Base-by-base conservation (phyloP, 768 basidiomycete species). In the Lentinula detonsa region DNA sequence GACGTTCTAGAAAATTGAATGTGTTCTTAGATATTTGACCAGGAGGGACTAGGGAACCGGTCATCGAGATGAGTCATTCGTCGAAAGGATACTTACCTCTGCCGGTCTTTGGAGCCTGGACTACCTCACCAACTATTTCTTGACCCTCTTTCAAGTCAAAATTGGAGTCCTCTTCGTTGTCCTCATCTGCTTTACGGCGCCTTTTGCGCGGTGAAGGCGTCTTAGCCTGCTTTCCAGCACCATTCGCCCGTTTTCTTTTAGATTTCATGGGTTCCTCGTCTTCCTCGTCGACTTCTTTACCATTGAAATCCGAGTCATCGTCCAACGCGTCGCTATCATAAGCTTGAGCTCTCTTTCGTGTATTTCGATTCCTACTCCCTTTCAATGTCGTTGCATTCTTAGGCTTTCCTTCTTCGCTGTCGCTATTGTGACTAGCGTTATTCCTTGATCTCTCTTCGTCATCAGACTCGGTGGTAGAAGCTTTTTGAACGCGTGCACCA, bases 11-110 rank as follows among this genome's bases (percentile, higher is more conserved):
- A 69, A 97, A 97, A 67, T 91, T 75, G 39, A 98, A 72, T 3
- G 90, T 92, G 65, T 97, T 95, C 66, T 86, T 79, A 1, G 94
- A 95, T 68, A 97, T 84, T 71, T 86, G 85, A 9, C 94, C 95
- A 10, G 92, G 82, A 0, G 93, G 88, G 0, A 93, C 94, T 91
- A 63, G 35, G 50, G 21, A 60, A 3, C n/a, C 40, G 28, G 16
- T 39, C 18, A 64, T 34, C 55, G 31, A 57, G 23, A 15, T 16
- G 31, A 39, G 49, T 15, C 51, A 46, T 37, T 43, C 37, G 16
- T 51, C 42, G 6, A 49, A 39, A 15, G 43, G 15, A 13, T 3
- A 73, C 79, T 49, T 59, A 89, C 91, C 91, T 74, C 81, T 81
- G n/a, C 94, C 94, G 0, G 85, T 85, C 65, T 79, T 92, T 0